Conservation (phyloP, 495 filamentous ascomycete species). For the Penicillium bovifimosum region DNA sequence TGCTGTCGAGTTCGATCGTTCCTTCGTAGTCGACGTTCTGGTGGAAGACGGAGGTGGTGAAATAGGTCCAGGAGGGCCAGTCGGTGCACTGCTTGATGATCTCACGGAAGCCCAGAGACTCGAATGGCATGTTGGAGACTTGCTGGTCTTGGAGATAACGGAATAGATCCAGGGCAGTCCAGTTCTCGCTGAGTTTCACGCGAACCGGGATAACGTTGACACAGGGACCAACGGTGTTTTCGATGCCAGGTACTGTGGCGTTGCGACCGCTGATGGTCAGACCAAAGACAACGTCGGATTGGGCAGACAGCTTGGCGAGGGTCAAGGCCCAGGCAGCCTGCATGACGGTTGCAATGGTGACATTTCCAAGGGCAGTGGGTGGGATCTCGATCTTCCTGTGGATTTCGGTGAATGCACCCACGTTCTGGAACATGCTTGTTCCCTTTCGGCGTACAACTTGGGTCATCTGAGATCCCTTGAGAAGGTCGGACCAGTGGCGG, state of each 20-base stretch:
- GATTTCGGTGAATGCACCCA: conserved; percentile 34
- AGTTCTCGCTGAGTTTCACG: conserved; percentile 43
- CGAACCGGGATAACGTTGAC: conserved; percentile 56
- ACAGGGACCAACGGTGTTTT: conserved; percentile 52
- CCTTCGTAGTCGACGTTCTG: conserved; percentile 42
- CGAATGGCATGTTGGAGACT: conserved; percentile 52
- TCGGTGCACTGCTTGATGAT: conserved; percentile 55
- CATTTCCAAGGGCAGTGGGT: conserved; percentile 38
- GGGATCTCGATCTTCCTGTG: conserved; percentile 38
- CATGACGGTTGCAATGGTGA: conserved; percentile 52
- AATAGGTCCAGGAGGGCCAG: conserved; percentile 50
- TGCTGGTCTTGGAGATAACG: conserved; percentile 54
- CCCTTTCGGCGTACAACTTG: conserved; percentile 35
- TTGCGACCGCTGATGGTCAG: conserved; percentile 54
- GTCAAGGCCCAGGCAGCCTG: conserved; percentile 54
- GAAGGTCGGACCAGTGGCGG: conserved; percentile 39
- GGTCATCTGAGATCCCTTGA: conserved; percentile 44
- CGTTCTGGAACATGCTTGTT: conserved; percentile 35
- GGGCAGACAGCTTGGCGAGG: conserved; percentile 45
- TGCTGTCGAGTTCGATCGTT: conserved; percentile 41
- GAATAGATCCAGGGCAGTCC: conserved; percentile 49
- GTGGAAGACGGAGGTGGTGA: conserved; percentile 45
- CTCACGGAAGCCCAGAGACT: conserved; percentile 54
- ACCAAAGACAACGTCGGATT: conserved; percentile 51
- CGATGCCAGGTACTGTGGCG: conserved; percentile 47